These are phyloP conservation scores for Colletotrichum sp. DNA, from an alignment of 2,329 filamentous ascomycete species.

Conservation along the genomic window DNA sequence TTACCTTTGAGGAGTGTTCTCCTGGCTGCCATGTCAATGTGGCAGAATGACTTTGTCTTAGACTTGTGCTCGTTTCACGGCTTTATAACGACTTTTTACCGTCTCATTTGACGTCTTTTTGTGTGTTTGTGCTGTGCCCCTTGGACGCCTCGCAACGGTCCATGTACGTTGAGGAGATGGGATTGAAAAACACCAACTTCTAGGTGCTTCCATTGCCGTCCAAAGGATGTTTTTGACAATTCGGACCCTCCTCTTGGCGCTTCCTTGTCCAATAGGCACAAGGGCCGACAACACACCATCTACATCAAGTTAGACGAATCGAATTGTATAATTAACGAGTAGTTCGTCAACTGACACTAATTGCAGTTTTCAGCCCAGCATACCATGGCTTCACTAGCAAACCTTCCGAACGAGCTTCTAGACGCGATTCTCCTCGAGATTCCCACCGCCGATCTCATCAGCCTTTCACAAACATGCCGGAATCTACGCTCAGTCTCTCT, in stretches of 20 bases:
- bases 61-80: background rate
- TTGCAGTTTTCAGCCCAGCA: background rate
- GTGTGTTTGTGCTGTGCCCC: background rate
- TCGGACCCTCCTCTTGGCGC: background rate
- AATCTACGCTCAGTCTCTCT: background rate
- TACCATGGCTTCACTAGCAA: background rate
- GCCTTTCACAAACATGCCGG: background rate
- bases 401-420: background rate
- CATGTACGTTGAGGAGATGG: background rate
- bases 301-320: background rate
- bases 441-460: background rate
- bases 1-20: background rate
- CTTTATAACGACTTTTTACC: background rate
- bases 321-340: background rate
- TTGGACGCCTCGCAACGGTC: background rate
- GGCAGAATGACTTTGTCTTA: background rate
- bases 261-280: background rate
- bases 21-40: background rate
- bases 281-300: background rate
- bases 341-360: background rate
- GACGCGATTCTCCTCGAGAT: background rate
- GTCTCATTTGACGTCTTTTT: background rate
- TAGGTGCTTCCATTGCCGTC: background rate
- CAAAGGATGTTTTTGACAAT: background rate
- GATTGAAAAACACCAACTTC: background rate